Evolutionary conservation across 768 basidiomycete species (phyloP).

Genomic region (Xanthoconium purpureum): DNA sequence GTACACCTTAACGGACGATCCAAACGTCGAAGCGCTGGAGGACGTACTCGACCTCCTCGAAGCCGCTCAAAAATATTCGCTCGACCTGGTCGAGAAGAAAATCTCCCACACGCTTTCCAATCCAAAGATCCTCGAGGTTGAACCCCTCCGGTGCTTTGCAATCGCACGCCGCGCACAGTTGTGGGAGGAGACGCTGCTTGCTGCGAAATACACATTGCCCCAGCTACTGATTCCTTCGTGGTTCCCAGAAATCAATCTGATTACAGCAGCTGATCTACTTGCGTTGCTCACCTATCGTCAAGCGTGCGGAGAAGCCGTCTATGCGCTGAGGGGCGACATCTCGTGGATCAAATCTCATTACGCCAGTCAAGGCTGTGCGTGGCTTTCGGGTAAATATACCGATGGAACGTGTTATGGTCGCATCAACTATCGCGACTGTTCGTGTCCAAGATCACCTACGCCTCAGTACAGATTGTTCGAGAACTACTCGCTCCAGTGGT

Average conservation of each 20-base stretch:
- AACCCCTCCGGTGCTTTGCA: constrained; percentile 31
- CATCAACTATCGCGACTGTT: neutral
- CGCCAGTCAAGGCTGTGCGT: neutral
- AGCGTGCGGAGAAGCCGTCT: constrained; percentile 13
- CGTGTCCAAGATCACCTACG: neutral
- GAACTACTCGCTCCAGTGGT: constrained; percentile 12
- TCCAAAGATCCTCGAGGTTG: constrained; percentile 18
- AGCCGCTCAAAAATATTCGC: constrained; percentile 16
- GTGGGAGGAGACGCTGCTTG: constrained; percentile 22
- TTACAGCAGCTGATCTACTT: constrained; percentile 28
- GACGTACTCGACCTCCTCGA: constrained; percentile 10
- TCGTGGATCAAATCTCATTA: constrained; percentile 19
- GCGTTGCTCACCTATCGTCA: constrained; percentile 21
- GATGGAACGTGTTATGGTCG: too few relatives aligned
- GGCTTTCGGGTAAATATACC: constrained; percentile 5
- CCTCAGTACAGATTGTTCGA: neutral
- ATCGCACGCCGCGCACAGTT: constrained; percentile 24
- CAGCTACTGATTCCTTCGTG: constrained; percentile 24
- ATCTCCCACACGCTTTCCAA: constrained; percentile 16
- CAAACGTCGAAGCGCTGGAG: constrained; percentile 9
- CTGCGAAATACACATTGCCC: constrained; percentile 29
- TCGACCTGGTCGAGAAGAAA: constrained; percentile 14
- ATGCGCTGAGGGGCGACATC: neutral
- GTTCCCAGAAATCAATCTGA: constrained; percentile 27
- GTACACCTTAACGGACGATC: constrained; percentile 19